Base-by-base conservation (phyloP, 345 rosid genomes). In the Eucalyptus grandis region DNA sequence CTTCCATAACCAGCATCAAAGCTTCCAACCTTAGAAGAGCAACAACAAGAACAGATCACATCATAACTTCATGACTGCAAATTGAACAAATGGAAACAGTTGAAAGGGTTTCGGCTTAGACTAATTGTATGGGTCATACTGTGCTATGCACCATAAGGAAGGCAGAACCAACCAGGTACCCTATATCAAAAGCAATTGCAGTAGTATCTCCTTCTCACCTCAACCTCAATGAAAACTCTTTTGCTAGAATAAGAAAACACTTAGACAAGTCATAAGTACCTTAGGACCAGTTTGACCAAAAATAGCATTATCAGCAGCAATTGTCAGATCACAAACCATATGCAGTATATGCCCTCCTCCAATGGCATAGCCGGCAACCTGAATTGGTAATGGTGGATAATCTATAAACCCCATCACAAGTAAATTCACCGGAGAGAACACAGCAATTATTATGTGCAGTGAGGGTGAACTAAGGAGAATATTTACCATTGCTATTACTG, bases 1-100 rank as follows among this genome's bases (percentile, higher is more conserved):
- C 99, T 95, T 89, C 99, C 99, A 88, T 98, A 98, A 89, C 99
- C 99, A 88, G 98, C 99, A 94, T 98, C 99, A 91, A 98, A 98
- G 92, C 99, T 98, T 90, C 99, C 99, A 86, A 97, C 99, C 98
- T 98, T 91, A n/a, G 87, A 86, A 67, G 49, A n/a, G 21, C 30
- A 90, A 11, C 67, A 60, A 88, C 27, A 26, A 5, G 44, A 11
- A 50, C 40, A 49, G 50, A 44, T 65, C 21, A 31, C 5, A 88
- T 11, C 47, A 43, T 37, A 49, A 65, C 49, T 11, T n/a, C 47
- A 77, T 77, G 83, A 77, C 27, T 22, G 43, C 47, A 77, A 11
- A 77, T 77, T 77, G 83, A 77, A 77, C 30, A 21, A 77, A 77
- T 40, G 47, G 83, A 40, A 77, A 11, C 27, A 77, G 83, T 77